These are phyloP conservation scores for Uronychia setigera DNA, from an alignment of 73 alveolate genomes.

Conservation along the genomic window DNA sequence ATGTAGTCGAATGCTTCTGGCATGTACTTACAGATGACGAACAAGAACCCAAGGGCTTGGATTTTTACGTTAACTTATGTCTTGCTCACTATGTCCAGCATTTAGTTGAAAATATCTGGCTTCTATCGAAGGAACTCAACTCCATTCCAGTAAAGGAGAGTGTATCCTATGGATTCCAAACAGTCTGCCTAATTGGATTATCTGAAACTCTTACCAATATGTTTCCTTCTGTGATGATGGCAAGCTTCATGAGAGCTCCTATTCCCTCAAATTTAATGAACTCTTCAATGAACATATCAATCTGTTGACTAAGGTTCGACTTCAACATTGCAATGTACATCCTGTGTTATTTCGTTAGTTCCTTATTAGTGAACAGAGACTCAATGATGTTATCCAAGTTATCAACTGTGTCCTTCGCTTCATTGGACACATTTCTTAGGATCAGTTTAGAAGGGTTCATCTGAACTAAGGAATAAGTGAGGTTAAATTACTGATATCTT, in stretches of 20 bases:
- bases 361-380: background rate
- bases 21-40: conserved; percentile 44
- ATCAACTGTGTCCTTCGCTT: background rate
- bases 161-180: conserved; percentile 14
- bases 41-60: conserved; percentile 31
- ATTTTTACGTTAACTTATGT: conserved; percentile 28
- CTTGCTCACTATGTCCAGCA: conserved; percentile 10
- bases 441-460: background rate
- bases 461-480: background rate
- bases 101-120: conserved; percentile 39
- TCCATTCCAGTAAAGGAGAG: conserved; percentile 40
- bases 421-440: background rate
- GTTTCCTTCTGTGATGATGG: conserved; percentile 1
- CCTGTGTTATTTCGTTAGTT: background rate
- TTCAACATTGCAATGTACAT: background rate
- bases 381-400: background rate
- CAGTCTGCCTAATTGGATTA: background rate
- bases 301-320: background rate
- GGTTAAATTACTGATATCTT: background rate
- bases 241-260: background rate
- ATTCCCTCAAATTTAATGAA: background rate
- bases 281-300: background rate
- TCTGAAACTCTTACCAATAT: background rate
- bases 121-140: conserved; percentile 30
- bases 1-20: conserved; percentile 31